These are phyloP conservation scores for Neobulgaria alba DNA, from an alignment of 2,329 filamentous ascomycete species.

Conservation along the genomic window DNA sequence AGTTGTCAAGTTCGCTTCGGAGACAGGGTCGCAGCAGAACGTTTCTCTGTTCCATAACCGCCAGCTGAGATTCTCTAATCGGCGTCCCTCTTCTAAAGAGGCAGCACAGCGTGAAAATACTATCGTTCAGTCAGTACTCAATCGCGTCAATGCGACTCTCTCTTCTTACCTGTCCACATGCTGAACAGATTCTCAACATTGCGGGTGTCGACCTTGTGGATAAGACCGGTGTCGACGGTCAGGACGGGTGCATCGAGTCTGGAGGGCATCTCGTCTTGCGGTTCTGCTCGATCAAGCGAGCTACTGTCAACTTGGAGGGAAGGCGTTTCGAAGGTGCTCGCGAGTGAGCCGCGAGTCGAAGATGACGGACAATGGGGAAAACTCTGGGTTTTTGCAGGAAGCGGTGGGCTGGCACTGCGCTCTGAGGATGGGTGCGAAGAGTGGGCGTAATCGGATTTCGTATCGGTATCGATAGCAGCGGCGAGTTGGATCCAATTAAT, in stretches of 20 bases:
- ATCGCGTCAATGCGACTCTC: background rate
- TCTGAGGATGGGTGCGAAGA: background rate
- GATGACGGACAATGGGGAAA: background rate
- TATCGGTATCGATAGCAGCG: slow-evolving; percentile 20
- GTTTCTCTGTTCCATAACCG: slow-evolving; percentile 90
- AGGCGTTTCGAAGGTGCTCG: slow-evolving; percentile 23
- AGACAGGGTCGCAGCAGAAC: slow-evolving; percentile 68
- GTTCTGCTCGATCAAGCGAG: slow-evolving; percentile 26
- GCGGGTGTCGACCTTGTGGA: slow-evolving; percentile 89
- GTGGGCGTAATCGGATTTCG: slow-evolving; percentile 12
- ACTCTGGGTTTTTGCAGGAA: no score
- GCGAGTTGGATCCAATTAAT: slow-evolving; percentile 15
- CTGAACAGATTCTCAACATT: slow-evolving; percentile 90
- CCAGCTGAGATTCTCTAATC: slow-evolving; percentile 94
- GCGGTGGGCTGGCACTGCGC: background rate
- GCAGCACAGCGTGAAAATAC: slow-evolving; percentile 93
- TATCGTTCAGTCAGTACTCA: slow-evolving; percentile 30
- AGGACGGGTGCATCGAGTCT: slow-evolving; percentile 77
- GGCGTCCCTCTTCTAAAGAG: slow-evolving; percentile 83
- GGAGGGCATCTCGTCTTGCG: slow-evolving; percentile 62
- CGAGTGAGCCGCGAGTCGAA: slow-evolving; percentile 23
- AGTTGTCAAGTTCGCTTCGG: slow-evolving; percentile 39
- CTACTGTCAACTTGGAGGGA: slow-evolving; percentile 19
- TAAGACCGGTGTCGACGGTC: slow-evolving; percentile 82
- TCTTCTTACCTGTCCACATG: slow-evolving; percentile 83